Conservation (phyloP, 2,329 filamentous ascomycete species). For the Fusarium tanahbumbuense region DNA sequence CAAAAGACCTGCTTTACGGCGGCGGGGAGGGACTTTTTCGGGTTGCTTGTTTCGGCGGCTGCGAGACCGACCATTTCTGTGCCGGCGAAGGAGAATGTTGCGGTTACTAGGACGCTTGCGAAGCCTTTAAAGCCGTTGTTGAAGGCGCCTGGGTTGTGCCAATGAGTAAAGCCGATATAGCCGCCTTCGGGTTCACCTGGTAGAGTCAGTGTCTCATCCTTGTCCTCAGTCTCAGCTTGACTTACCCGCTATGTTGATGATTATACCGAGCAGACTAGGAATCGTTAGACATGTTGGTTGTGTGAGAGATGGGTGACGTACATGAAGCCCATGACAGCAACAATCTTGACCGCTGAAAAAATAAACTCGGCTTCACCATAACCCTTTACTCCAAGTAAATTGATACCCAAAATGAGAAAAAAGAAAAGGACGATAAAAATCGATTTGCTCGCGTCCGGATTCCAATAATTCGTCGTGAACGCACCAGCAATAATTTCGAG, state of each 20-base stretch:
- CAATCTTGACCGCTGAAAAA: conserved; percentile 86
- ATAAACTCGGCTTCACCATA: conserved; percentile 92
- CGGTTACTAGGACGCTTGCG: conserved; percentile 80
- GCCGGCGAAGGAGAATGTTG: conserved; percentile 79
- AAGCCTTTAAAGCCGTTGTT: conserved; percentile 84
- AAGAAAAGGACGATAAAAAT: conserved; percentile 88
- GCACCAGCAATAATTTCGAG: conserved; percentile 88
- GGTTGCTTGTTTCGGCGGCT: conserved; percentile 80
- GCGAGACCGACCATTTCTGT: conserved; percentile 81
- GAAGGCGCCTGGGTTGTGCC: conserved; percentile 82
- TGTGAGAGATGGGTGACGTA: conserved; percentile 54
- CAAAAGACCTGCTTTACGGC: conserved; percentile 95
- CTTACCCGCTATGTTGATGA: conserved; percentile 81
- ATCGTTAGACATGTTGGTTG: conserved; percentile 6
- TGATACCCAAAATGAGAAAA: conserved; percentile 79
- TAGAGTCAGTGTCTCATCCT: neutral
- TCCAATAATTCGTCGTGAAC: conserved; percentile 86
- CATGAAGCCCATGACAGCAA: conserved; percentile 89
- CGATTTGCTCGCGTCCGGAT: conserved; percentile 69
- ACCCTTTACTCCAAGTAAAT: conserved; percentile 86
- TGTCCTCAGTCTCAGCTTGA: too few relatives aligned
- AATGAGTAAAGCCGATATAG: conserved; percentile 84
- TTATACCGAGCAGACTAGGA: conserved; percentile 80
- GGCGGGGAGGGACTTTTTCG: conserved; percentile 81
- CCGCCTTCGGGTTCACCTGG: conserved; percentile 67